Evolutionary conservation across 164 flowering plant genomes (phyloP).

Genomic region (Chimonanthus salicifolius): DNA sequence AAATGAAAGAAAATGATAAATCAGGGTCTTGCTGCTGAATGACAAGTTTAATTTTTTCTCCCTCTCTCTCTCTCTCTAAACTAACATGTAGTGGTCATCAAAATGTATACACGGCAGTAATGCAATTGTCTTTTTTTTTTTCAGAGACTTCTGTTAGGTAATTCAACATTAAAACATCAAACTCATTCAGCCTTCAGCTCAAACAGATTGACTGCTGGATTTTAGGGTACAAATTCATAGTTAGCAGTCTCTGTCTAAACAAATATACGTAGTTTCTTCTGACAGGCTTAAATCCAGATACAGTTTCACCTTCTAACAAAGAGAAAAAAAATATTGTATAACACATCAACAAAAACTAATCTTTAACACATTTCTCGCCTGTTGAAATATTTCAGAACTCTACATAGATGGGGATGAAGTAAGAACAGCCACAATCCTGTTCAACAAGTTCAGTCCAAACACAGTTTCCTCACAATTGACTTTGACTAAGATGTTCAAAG

Average conservation of each 20-base stretch:
- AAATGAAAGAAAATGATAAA: too few relatives aligned
- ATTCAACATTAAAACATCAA: not conserved
- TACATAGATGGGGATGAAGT: not conserved
- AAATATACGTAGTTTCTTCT: not conserved
- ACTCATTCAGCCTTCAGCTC: not conserved
- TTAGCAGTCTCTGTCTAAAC: not conserved
- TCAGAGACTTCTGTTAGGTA: too few relatives aligned
- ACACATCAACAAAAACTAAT: not conserved
- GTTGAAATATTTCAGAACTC: not conserved
- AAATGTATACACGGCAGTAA: not conserved
- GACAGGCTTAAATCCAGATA: not conserved
- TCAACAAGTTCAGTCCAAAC: slow-evolving; percentile 84
- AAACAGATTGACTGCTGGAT: not conserved
- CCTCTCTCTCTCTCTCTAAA: too few relatives aligned
- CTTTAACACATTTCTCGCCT: not conserved
- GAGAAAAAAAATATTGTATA: too few relatives aligned
- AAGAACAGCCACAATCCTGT: slow-evolving; percentile 60
- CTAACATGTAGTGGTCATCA: not conserved
- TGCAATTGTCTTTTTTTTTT: not conserved
- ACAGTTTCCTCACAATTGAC: slow-evolving; percentile 92
- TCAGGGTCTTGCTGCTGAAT: too few relatives aligned
- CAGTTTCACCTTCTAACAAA: not conserved
- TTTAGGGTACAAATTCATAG: not conserved
- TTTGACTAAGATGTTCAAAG: slow-evolving; percentile 51
- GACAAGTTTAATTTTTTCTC: too few relatives aligned